Conservation (phyloP, 352 stramenopile species). For the Phytophthora uliginosa region DNA sequence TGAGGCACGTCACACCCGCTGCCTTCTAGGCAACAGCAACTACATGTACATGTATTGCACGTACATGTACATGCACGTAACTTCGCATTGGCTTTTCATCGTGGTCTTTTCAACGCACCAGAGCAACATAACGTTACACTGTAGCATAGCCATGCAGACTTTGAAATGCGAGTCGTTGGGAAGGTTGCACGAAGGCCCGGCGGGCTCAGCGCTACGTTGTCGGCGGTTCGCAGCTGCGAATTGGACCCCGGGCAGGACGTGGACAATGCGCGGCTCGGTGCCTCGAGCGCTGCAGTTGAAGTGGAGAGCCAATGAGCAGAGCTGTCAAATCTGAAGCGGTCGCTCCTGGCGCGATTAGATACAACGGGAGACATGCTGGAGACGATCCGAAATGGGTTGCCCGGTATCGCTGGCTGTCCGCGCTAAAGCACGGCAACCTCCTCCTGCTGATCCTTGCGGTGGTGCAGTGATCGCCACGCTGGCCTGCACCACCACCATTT, state of each 20-base stretch:
- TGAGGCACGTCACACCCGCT: conserved; percentile 27
- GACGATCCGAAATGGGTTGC: conserved; percentile 13
- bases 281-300: conserved; percentile 12
- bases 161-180: background rate
- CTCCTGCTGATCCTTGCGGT: conserved; percentile 22
- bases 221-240: conserved; percentile 17
- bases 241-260: conserved; percentile 9
- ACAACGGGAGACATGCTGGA: conserved; percentile 9
- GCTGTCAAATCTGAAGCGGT: conserved; percentile 20
- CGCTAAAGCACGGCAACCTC: conserved; percentile 3
- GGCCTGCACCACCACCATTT: conserved; percentile 16
- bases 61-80: background rate
- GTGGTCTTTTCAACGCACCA: background rate
- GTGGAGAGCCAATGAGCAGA: conserved; percentile 21
- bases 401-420: background rate
- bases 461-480: conserved; percentile 5
- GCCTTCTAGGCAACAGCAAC: conserved; percentile 18
- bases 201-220: conserved; percentile 6
- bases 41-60: background rate
- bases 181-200: conserved; percentile 1
- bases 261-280: conserved; percentile 11
- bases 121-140: background rate
- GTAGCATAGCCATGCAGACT: background rate
- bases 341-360: conserved; percentile 25
- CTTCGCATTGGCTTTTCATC: background rate